phyloP scores from a whole-genome alignment of 441 rosid species.

The Cnidoscolus chayamansa region DNA sequence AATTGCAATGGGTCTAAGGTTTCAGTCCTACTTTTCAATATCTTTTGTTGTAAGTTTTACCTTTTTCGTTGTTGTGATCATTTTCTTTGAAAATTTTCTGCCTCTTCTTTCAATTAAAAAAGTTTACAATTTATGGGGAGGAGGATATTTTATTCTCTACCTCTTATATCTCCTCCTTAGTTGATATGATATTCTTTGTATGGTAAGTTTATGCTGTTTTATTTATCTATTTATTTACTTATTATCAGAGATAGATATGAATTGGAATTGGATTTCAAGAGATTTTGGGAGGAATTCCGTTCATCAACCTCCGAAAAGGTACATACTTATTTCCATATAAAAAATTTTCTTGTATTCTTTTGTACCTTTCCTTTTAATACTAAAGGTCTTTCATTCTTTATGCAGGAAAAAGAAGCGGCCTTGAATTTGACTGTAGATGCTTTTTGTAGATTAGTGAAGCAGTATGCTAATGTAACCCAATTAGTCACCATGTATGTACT shows the following conservation, averaged over 20 bases:
- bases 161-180: neutral
- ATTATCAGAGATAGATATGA: conserved; percentile 74
- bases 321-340: conserved; percentile 12
- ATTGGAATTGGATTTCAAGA: conserved; percentile 97
- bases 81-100: too few relatives aligned
- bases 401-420: conserved; percentile 99
- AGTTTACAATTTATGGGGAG: neutral
- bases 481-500: conserved; percentile 78
- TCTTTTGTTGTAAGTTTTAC: neutral
- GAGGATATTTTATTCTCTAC: neutral
- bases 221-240: neutral
- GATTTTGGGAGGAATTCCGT: conserved; percentile 99
- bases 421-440: conserved; percentile 84
- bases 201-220: neutral
- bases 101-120: too few relatives aligned
- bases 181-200: neutral
- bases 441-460: conserved; percentile 99
- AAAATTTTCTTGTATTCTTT: conserved; percentile 1
- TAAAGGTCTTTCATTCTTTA: conserved; percentile 33
- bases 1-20: too few relatives aligned
- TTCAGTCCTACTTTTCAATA: too few relatives aligned
- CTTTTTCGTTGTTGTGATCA: too few relatives aligned
- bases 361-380: conserved; percentile 15
- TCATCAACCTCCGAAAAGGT: conserved; percentile 98
- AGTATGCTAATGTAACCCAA: conserved; percentile 89